Conservation (phyloP, 176 grass and related monocot genomes). For the Eragrostis nindensis region DNA sequence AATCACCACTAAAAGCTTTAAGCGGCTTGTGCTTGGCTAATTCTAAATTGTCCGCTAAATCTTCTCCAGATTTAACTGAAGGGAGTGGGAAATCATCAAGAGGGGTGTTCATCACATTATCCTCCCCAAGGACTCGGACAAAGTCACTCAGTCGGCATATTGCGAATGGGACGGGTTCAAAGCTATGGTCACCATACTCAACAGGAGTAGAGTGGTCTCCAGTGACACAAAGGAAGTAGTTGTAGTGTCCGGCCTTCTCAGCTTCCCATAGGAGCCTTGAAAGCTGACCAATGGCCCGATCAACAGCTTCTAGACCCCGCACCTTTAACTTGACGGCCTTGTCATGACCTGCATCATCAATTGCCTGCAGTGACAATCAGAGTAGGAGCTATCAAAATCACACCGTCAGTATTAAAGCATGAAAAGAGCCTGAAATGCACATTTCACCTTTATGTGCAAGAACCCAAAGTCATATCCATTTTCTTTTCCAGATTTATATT, state of each 20-base stretch:
- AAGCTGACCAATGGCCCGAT: conserved; percentile 79
- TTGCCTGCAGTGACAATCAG: conserved; percentile 54
- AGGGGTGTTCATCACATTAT: conserved; percentile 50
- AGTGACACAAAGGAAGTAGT: conserved; percentile 82
- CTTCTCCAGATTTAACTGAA: conserved; percentile 59
- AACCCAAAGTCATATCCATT: conserved; percentile 97
- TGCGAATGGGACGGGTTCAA: conserved; percentile 79
- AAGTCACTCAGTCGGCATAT: conserved; percentile 73
- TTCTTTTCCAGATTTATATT: conserved; percentile 62
- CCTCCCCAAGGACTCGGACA: conserved; percentile 66
- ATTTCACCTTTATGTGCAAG: conserved; percentile 85
- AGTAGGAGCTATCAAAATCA: conserved; percentile 24
- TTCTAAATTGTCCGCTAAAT: conserved; percentile 42
- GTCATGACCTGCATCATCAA: conserved; percentile 94
- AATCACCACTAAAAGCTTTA: conserved; percentile 66
- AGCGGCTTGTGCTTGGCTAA: neutral
- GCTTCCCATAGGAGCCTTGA: conserved; percentile 81
- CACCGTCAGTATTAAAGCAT: neutral
- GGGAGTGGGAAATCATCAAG: conserved; percentile 81
- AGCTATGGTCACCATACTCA: conserved; percentile 95
- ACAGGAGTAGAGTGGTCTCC: conserved; percentile 96
- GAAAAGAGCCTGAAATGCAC: neutral
- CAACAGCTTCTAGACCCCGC: conserved; percentile 80
- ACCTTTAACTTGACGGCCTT: conserved; percentile 91
- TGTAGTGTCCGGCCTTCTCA: conserved; percentile 66